Conservation (phyloP, 2,329 filamentous ascomycete species). For the Fusarium xylarioides region DNA sequence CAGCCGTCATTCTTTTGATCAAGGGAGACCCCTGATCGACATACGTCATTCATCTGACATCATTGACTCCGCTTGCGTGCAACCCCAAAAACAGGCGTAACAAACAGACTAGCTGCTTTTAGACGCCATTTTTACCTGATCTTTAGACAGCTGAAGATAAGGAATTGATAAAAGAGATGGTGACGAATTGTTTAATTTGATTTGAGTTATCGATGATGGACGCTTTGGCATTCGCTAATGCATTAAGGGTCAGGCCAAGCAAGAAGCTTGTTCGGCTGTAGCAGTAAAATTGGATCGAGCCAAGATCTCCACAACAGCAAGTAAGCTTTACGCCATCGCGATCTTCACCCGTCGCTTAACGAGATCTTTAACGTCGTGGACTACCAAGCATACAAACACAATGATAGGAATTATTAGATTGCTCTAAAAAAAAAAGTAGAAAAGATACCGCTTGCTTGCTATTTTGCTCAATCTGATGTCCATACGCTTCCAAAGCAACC, state of each 20-base stretch:
- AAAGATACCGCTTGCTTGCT: not conserved
- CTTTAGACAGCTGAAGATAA: not conserved
- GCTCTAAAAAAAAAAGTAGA: no score
- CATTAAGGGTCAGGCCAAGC: not conserved
- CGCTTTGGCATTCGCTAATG: conserved; percentile 7
- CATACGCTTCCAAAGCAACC: not conserved
- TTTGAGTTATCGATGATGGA: not conserved
- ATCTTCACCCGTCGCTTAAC: not conserved
- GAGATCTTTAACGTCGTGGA: not conserved
- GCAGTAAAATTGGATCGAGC: not conserved
- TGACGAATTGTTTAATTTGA: not conserved
- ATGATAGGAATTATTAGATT: no score
- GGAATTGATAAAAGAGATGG: not conserved
- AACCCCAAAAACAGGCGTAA: conserved; percentile 2
- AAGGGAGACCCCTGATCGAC: conserved; percentile 7
- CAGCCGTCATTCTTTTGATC: not conserved
- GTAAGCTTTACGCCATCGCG: not conserved
- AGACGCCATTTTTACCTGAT: not conserved
- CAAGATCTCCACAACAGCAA: not conserved
- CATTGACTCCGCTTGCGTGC: conserved; percentile 10
- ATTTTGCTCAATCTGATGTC: not conserved
- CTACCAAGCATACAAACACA: no score
- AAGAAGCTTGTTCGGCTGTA: not conserved
- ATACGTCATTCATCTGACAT: conserved; percentile 23
- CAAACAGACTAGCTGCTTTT: not conserved